Conservation (phyloP, 2,329 filamentous ascomycete genomes). For the Trichoderma polysporum region DNA sequence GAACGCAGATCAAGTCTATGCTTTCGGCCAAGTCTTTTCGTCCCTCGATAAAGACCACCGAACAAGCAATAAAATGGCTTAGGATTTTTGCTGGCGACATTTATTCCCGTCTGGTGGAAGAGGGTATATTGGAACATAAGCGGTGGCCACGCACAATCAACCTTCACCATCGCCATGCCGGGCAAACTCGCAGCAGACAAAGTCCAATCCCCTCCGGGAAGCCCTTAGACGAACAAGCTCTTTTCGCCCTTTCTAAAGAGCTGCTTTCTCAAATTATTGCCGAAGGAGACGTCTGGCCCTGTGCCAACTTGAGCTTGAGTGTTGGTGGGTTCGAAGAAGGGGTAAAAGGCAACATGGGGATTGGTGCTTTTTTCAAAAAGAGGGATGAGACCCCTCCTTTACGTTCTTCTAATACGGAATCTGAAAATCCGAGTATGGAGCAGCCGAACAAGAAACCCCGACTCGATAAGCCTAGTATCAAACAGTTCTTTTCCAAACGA, state of each 20-base stretch:
- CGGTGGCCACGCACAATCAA: conserved; percentile 83
- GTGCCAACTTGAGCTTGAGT: conserved; percentile 82
- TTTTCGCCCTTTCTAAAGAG: conserved; percentile 75
- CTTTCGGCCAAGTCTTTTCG: conserved; percentile 93
- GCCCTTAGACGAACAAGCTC: conserved; percentile 65
- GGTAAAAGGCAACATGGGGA: conserved; percentile 78
- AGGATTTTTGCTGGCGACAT: conserved; percentile 91
- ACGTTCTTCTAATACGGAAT: conserved; percentile 26
- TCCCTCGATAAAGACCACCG: conserved; percentile 73
- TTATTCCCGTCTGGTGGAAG: conserved; percentile 82
- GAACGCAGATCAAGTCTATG: conserved; percentile 97
- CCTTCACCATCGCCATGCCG: conserved; percentile 74
- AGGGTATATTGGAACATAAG: conserved; percentile 84
- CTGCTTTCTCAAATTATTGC: conserved; percentile 74
- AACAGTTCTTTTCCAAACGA: conserved; percentile 56
- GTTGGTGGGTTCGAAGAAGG: conserved; percentile 93
- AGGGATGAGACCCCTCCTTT: conserved; percentile 60
- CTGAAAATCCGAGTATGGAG: conserved; percentile 22
- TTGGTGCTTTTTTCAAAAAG: conserved; percentile 81
- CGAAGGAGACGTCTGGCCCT: conserved; percentile 84
- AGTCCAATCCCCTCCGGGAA: conserved; percentile 75
- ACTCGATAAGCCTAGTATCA: conserved; percentile 51
- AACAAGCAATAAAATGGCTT: conserved; percentile 82
- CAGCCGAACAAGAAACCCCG: conserved; percentile 34
- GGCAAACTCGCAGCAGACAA: conserved; percentile 72